Evolutionary conservation across 176 grass and related monocot genomes (phyloP), one percentile per base, ranked within the genome.

Genomic region (Hsuehochloa calcarea): DNA sequence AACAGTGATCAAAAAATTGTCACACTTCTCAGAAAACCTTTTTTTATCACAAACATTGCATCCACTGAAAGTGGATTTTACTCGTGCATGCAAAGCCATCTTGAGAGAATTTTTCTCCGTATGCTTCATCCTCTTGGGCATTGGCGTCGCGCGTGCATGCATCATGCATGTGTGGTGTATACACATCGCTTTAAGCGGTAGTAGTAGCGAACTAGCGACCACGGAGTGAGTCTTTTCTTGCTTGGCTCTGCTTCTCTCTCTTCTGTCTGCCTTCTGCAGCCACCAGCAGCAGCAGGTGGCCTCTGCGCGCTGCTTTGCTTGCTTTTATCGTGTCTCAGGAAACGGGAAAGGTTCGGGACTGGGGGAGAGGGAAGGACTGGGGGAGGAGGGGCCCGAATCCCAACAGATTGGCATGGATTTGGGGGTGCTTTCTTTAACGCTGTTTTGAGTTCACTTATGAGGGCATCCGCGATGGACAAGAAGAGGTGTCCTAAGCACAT

Each of bases 291-390:
- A 31, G 77, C 55, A 70, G 86, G 41, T 38, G 70, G 26, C 13
- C 63, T 71, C 34, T 38, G 41, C 73, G 2, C 15, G 8, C 34
- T 26, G 65, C 80, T 71, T 26, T 39, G 58, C 46, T 37, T 34
- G 70, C 88, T 85, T 89, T 89, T 85, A 89, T 85, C 88, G 80
- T 35, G 60, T 65, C 78, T 86, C 88, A 65, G 63, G 52, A 86
- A 81, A 77, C 71, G 83, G 35, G 54, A 77, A 90, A 82, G 70
- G 75, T 38, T 65, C 40, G 17, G 39, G 75, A 23, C 54, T 27
- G 49, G 25, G 67, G 27, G 76, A 8, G 10, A 10, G 20, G 14
- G 60, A 75, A 9, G 9, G 3, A 17, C 40, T 17, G 25, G 45
- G 51, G 15, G 27, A 41, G 15, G 29, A 10, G 11, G 12, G 15